Base-by-base conservation (phyloP, 139 green algal genomes). In the Volvox africanus region DNA sequence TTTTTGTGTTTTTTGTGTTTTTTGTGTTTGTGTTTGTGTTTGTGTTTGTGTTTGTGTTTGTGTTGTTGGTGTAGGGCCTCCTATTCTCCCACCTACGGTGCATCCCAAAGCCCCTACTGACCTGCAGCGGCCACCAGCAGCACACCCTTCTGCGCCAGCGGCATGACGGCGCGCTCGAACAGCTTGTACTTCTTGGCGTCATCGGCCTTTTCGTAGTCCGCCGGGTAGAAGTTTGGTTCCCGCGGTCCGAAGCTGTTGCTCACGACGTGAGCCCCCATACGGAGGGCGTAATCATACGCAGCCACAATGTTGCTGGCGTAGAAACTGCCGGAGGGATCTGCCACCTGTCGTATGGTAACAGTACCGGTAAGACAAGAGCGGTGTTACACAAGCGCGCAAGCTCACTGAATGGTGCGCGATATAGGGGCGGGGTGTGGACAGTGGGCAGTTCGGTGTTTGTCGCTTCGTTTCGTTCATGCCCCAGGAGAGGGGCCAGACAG, bases 201-300 rank as follows among this genome's bases (percentile, higher is more conserved):
- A 5, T 28, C 35, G 6, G 16, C 32, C 33, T 79, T 37, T 68
- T 88, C 22, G 9, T 36, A 24, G 0, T 73, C 9, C 12, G 6
- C 30, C 24, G 83, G 83, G 28, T 62, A 13, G 37, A 90, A 36
- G 86, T 37, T 85, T 75, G 75, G 86, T n/a, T 22, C 2, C 50
- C 33, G 18, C 5, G 86, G 86, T 6, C 86, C 86, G 32, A 90
- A 90, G 50, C 71, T 84, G 86, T 61, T 78, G 50, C 21, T 50
- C 19, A 90, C 75, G 13, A 90, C 44, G 75, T 90, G 86, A 18
- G 86, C 86, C 32, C 86, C 86, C 86, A 90, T 90, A 32, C 24
- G 21, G 11, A 65, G 24, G 12, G 86, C 86, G 55, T 90, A 90
- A 71, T 84, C 86, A 50, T 68, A 67, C 1, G 86, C 86, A 11